Evolutionary conservation across 2,329 filamentous ascomycete genomes (phyloP).

Genomic region (Apiospora arundinis): DNA sequence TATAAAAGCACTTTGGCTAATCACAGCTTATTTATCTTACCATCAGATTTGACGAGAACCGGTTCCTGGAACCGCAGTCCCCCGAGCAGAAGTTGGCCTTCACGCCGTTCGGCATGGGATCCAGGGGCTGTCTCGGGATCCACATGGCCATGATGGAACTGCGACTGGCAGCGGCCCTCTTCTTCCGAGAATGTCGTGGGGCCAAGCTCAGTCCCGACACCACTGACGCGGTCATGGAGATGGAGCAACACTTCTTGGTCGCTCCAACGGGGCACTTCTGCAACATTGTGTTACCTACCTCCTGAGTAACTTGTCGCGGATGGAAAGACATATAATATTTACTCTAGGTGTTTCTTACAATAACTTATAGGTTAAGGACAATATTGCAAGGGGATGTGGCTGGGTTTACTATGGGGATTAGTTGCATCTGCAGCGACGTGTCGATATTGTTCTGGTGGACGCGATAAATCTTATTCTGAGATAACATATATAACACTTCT

Average conservation of each 20-base stretch:
- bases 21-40: neutral
- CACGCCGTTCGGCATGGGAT: neutral
- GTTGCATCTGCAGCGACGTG: too few species aligned
- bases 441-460: too few species aligned
- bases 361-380: too few species aligned
- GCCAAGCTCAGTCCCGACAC: slow-evolving; percentile 31
- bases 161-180: slow-evolving; percentile 53
- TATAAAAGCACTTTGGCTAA: neutral
- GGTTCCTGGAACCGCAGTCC: neutral
- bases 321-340: too few species aligned
- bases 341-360: too few species aligned
- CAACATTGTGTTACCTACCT: neutral
- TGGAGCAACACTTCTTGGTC: slow-evolving; percentile 15
- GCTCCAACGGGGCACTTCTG: neutral
- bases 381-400: too few species aligned
- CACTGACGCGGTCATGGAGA: slow-evolving; percentile 36
- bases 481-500: too few species aligned
- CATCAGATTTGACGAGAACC: neutral
- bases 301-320: neutral
- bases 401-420: too few species aligned
- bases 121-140: slow-evolving; percentile 44
- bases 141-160: slow-evolving; percentile 62
- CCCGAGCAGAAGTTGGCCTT: neutral
- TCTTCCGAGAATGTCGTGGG: slow-evolving; percentile 49
- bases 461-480: neutral